Percentiles rank a stretch among this genome's conserved stretches.
phyloP scores from a whole-genome alignment of 1,284 basidiomycete species.

The Cystobasidium sp. region DNA sequence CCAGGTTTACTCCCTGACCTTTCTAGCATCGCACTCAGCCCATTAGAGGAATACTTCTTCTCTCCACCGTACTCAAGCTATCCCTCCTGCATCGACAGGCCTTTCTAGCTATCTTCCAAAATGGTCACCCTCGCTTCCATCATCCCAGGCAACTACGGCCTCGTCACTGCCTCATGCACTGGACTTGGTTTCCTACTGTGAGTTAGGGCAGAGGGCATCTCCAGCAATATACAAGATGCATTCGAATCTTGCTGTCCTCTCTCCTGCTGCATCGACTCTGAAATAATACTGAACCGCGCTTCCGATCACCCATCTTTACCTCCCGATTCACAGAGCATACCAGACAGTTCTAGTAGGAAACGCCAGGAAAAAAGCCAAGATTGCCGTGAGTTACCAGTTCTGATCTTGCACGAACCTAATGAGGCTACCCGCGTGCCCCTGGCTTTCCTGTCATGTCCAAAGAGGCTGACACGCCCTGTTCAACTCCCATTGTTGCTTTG shows the following conservation, averaged over 20 bases:
- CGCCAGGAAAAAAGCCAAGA: slow-evolving; percentile 27
- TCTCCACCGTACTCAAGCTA: not conserved
- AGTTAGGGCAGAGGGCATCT: not conserved
- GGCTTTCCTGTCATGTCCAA: not conserved
- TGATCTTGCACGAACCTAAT: not conserved
- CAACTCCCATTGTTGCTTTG: not conserved
- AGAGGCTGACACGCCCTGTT: not conserved
- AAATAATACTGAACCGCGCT: not conserved
- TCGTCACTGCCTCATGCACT: slow-evolving; percentile 16
- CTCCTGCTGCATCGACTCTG: not conserved
- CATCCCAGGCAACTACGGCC: slow-evolving; percentile 21
- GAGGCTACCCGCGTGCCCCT: not conserved
- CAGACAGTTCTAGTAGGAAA: slow-evolving; percentile 29
- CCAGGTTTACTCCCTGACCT: not conserved
- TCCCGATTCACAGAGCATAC: slow-evolving; percentile 17
- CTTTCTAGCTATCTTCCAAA: not conserved
- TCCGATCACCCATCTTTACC: not conserved
- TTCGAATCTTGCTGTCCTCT: not conserved
- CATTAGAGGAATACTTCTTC: not conserved
- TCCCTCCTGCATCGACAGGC: not conserved
- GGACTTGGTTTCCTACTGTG: slow-evolving; percentile 24
- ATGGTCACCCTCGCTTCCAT: slow-evolving; percentile 25
- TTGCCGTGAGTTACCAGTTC: slow-evolving; percentile 13
- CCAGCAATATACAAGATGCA: not conserved
- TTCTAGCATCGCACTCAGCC: not conserved